Percentiles rank a stretch among this genome's conserved stretches.
Conservation (phyloP, 2,329 filamentous ascomycete genomes). For the Parafenestella ontariensis region DNA sequence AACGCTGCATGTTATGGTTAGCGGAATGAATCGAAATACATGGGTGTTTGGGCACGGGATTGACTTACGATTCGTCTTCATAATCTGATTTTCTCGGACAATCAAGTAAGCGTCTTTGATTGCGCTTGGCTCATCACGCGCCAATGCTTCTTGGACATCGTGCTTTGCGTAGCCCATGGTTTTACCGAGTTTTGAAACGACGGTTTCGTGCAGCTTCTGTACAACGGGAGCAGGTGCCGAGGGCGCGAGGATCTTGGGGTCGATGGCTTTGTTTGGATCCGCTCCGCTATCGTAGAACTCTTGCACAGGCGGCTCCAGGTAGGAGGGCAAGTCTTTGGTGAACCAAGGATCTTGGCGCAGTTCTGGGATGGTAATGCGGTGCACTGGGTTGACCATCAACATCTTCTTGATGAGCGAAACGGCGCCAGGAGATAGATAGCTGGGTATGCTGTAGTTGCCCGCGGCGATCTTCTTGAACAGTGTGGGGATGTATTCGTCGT, state of each 20-base stretch:
- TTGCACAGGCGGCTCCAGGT: constrained; percentile 85
- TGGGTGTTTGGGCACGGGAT: constrained; percentile 1
- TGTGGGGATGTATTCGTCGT: constrained; percentile 97
- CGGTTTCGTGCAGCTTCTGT: constrained; percentile 88
- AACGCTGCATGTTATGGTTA: constrained; percentile 53
- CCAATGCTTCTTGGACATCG: constrained; percentile 93
- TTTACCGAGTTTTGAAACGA: constrained; percentile 94
- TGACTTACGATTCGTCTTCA: constrained; percentile 88
- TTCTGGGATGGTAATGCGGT: constrained; percentile 91
- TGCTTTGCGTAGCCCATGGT: constrained; percentile 97
- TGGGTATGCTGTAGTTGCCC: constrained; percentile 89
- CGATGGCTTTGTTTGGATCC: constrained; percentile 89
- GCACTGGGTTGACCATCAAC: constrained; percentile 93
- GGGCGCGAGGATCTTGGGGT: constrained; percentile 80
- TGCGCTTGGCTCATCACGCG: constrained; percentile 90
- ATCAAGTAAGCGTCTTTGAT: constrained; percentile 99
- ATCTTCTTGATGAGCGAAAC: constrained; percentile 85
- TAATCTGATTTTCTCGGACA: constrained; percentile 95
- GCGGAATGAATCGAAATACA: constrained; percentile 1
- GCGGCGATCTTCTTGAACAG: constrained; percentile 98
- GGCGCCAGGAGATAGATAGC: constrained; percentile 87
- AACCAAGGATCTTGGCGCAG: constrained; percentile 97
- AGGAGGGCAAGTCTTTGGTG: constrained; percentile 81
- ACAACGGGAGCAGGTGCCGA: constrained; percentile 75
- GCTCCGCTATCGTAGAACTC: constrained; percentile 95